phyloP scores from a whole-genome alignment of 2,329 filamentous ascomycete species.

The Salinomyces thailandicus region DNA sequence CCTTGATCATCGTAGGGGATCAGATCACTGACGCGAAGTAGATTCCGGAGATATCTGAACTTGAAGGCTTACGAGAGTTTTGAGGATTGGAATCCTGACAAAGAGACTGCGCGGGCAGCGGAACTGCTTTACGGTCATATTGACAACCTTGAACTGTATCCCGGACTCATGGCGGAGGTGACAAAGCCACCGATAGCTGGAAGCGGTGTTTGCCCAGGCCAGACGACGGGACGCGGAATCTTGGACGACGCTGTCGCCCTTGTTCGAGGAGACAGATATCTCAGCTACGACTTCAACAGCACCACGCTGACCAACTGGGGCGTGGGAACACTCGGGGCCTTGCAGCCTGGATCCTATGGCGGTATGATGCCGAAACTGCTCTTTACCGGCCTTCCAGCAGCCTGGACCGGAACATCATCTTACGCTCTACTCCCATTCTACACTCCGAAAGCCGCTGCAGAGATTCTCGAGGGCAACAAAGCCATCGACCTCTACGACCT shows the following conservation, averaged over 20 bases:
- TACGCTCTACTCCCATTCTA: constrained; percentile 43
- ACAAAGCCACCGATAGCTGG: constrained; percentile 43
- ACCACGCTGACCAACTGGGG: constrained; percentile 43
- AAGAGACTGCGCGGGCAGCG: constrained; percentile 27
- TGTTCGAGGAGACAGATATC: constrained; percentile 37
- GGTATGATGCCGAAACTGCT: constrained; percentile 34
- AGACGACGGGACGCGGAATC: constrained; percentile 38
- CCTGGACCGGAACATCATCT: constrained; percentile 39
- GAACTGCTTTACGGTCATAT: constrained; percentile 43
- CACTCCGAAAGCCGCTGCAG: constrained; percentile 38
- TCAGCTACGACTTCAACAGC: constrained; percentile 40
- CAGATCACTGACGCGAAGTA: too few relatives aligned
- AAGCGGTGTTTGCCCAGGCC: constrained; percentile 36
- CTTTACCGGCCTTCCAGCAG: constrained; percentile 38
- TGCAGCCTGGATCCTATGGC: constrained; percentile 35
- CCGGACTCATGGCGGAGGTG: constrained; percentile 46
- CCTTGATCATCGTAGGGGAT: neutral
- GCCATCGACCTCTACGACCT: constrained; percentile 38
- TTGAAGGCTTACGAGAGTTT: constrained; percentile 28
- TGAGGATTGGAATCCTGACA: constrained; percentile 27
- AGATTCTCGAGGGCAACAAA: constrained; percentile 39
- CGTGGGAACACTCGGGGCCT: constrained; percentile 31
- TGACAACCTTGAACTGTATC: constrained; percentile 47
- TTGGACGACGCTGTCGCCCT: constrained; percentile 40
- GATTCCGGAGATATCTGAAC: constrained; percentile 29